Percentiles rank a stretch among this genome's conserved stretches.
Conservation (phyloP, 2,329 filamentous ascomycete species). For the Phyllosticta citribraziliensis region DNA sequence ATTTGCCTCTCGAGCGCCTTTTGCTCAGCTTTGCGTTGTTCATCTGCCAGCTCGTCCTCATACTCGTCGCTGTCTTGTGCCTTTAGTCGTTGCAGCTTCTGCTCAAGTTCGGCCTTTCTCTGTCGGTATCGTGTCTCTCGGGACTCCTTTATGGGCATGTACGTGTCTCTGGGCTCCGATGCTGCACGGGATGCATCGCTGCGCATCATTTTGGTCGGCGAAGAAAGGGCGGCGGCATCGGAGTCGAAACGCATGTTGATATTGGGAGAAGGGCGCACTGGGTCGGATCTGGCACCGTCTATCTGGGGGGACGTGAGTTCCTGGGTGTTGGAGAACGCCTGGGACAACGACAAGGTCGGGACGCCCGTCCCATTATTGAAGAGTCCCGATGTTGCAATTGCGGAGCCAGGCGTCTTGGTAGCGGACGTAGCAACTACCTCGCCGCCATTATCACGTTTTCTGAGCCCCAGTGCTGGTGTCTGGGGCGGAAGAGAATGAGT, state of each 20-base stretch:
- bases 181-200: slow-evolving; percentile 18
- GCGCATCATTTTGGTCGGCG: slow-evolving; percentile 25
- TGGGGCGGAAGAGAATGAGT: slow-evolving; percentile 22
- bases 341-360: slow-evolving; percentile 33
- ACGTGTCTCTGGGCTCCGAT: slow-evolving; percentile 34
- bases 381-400: slow-evolving; percentile 23
- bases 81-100: slow-evolving; percentile 1
- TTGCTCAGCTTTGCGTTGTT: slow-evolving; percentile 15
- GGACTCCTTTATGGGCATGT: slow-evolving; percentile 35
- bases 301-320: slow-evolving; percentile 34
- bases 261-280: slow-evolving; percentile 37
- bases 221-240: slow-evolving; percentile 27
- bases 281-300: slow-evolving; percentile 31
- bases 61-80: slow-evolving; percentile 11
- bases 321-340: slow-evolving; percentile 37
- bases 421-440: slow-evolving; percentile 31
- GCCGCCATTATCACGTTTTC: slow-evolving; percentile 30
- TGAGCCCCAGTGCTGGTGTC: slow-evolving; percentile 32
- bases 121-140: slow-evolving; percentile 29
- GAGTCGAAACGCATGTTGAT: slow-evolving; percentile 28
- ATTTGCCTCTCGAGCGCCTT: slow-evolving; percentile 12
- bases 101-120: slow-evolving; percentile 10
- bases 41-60: slow-evolving; percentile 17
- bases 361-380: slow-evolving; percentile 26
- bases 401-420: slow-evolving; percentile 31